Conservation (phyloP, 306 rosid species). For the Malus asiatica region DNA sequence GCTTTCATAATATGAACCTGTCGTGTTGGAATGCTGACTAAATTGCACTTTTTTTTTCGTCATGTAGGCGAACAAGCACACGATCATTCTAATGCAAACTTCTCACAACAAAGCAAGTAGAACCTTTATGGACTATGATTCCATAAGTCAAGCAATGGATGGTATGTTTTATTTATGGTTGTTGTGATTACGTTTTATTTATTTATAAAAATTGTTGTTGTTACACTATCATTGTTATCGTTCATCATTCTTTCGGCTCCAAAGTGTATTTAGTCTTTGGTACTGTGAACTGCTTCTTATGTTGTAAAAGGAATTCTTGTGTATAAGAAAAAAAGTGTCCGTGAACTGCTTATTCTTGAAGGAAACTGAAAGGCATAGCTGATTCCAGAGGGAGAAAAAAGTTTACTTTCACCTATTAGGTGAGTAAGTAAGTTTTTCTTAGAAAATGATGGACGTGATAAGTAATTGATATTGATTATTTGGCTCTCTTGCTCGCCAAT, state of each 20-base stretch:
- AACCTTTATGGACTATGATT: constrained; percentile 87
- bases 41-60: constrained; percentile 1
- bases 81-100: constrained; percentile 89
- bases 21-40: constrained; percentile 2
- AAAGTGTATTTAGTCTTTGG: background rate
- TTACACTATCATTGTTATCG: background rate
- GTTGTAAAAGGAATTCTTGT: background rate
- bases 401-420: background rate
- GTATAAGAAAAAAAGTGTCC: background rate
- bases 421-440: background rate
- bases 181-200: background rate
- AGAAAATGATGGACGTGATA: background rate
- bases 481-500: background rate
- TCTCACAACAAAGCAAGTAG: constrained; percentile 77
- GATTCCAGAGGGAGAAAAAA: background rate
- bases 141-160: constrained; percentile 88
- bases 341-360: background rate
- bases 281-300: background rate
- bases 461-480: background rate
- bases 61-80: constrained; percentile 82
- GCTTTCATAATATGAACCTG: background rate
- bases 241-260: background rate
- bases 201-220: background rate
- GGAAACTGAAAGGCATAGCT: background rate
- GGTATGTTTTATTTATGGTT: constrained; percentile 37